Evolutionary conservation across 2,329 filamentous ascomycete genomes (phyloP).

Genomic region (Alternaria sp.): DNA sequence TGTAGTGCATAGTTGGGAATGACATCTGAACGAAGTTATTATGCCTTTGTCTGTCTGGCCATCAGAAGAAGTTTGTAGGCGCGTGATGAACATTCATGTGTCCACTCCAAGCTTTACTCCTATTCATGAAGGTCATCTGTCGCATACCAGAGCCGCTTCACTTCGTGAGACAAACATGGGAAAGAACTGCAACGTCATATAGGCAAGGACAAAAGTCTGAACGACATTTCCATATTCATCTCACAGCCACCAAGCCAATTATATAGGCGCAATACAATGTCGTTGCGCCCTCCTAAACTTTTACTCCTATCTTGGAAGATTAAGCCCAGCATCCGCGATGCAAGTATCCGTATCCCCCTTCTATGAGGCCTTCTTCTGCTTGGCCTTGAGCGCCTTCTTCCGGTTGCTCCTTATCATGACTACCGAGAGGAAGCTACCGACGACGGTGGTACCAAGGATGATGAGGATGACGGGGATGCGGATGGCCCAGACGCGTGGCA

Average conservation of each 20-base stretch:
- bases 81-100: neutral
- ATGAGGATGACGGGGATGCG: slow-evolving; percentile 97
- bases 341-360: neutral
- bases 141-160: neutral
- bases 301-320: neutral
- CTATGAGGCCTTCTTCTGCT: slow-evolving; percentile 79
- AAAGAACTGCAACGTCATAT: neutral
- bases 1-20: slow-evolving; percentile 21
- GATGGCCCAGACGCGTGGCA: slow-evolving; percentile 97
- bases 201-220: neutral
- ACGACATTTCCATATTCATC: neutral
- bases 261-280: neutral
- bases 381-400: slow-evolving; percentile 96
- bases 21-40: neutral
- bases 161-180: neutral
- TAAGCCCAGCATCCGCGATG: neutral
- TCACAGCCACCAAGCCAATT: neutral
- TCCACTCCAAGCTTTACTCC: neutral
- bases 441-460: slow-evolving; percentile 88
- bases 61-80: neutral
- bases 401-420: slow-evolving; percentile 99
- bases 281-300: neutral
- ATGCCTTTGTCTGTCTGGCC: neutral
- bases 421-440: slow-evolving; percentile 92
- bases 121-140: neutral